Percentiles rank a stretch among this genome's conserved stretches.
Evolutionary conservation across 768 basidiomycete species (phyloP).

Genomic region (Paxillus involutus): DNA sequence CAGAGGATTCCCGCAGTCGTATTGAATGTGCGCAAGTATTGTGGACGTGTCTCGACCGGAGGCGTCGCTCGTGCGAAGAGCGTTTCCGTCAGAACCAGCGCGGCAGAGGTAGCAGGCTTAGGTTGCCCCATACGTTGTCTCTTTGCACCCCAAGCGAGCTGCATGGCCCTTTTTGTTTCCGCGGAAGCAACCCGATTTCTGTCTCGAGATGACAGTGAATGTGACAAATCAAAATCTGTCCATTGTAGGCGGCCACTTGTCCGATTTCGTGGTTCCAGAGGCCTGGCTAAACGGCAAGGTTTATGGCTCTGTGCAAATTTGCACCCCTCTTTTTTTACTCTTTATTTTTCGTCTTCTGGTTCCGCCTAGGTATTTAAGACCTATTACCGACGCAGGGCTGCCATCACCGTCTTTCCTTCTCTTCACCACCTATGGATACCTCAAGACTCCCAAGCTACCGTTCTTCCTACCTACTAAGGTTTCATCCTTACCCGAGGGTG

Average conservation of each 20-base stretch:
- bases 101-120: too few relatives aligned
- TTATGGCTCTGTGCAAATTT: not conserved
- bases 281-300: slow-evolving; percentile 6
- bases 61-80: too few relatives aligned
- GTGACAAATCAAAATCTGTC: not conserved
- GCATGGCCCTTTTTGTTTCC: not conserved
- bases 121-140: too few relatives aligned
- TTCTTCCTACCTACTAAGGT: slow-evolving; percentile 7
- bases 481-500: slow-evolving; percentile 13
- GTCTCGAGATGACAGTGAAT: not conserved
- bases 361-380: slow-evolving; percentile 2
- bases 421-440: not conserved
- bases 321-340: not conserved
- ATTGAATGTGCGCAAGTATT: too few relatives aligned
- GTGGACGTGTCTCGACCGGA: too few relatives aligned
- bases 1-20: too few relatives aligned
- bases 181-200: slow-evolving; percentile 6
- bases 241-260: not conserved
- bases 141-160: not conserved
- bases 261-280: not conserved
- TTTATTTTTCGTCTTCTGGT: not conserved
- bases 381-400: not conserved
- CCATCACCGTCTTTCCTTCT: not conserved
- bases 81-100: too few relatives aligned
- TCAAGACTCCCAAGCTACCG: slow-evolving; percentile 7